Conservation (phyloP, 768 basidiomycete genomes). For the Xanthoconium purpureum region DNA sequence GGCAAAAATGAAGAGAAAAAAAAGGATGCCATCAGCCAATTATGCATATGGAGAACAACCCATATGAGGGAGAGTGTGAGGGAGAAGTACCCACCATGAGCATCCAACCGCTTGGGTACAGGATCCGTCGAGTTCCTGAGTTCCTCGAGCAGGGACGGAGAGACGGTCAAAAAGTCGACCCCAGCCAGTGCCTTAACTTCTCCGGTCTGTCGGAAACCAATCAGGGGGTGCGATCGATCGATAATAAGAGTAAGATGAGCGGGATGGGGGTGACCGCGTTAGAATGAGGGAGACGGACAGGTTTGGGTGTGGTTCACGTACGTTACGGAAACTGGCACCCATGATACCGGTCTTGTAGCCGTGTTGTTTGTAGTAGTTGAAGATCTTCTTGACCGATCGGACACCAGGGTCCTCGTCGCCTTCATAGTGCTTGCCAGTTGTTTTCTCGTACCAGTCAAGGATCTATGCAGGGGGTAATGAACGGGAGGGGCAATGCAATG, state of each 20-base stretch:
- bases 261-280: too few relatives aligned
- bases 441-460: conserved; percentile 99
- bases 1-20: background rate
- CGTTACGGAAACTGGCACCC: conserved; percentile 99
- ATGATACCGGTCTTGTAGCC: conserved; percentile 99
- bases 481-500: background rate
- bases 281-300: background rate
- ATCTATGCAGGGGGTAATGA: conserved; percentile 50
- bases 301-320: conserved; percentile 37
- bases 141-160: conserved; percentile 87
- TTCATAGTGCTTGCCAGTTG: conserved; percentile 80
- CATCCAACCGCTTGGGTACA: conserved; percentile 84
- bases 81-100: conserved; percentile 43
- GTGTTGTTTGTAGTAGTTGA: conserved; percentile 99
- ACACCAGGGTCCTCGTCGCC: conserved; percentile 97
- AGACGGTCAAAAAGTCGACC: conserved; percentile 96
- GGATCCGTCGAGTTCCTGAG: conserved; percentile 75
- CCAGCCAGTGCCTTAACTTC: conserved; percentile 96
- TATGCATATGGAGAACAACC: background rate
- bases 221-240: conserved; percentile 4
- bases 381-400: conserved; percentile 92
- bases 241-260: background rate
- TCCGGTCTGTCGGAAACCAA: conserved; percentile 50
- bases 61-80: background rate
- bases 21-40: conserved; percentile 11